These are phyloP conservation scores for Gymnopus androsaceus DNA, from an alignment of 1,284 basidiomycete species.

Conservation along the genomic window DNA sequence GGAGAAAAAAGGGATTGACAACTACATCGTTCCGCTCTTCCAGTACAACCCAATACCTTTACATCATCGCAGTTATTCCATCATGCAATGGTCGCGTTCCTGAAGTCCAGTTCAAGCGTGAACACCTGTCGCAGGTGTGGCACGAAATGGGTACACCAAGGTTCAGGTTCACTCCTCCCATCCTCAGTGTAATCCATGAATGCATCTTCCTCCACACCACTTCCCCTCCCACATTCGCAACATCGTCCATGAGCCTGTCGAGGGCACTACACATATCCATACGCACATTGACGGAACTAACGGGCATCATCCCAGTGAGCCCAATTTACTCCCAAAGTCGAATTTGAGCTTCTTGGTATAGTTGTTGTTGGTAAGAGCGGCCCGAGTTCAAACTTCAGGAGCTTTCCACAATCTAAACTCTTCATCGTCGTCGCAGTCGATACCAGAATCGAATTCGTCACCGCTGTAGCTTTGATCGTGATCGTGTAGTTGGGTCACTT, in stretches of 20 bases:
- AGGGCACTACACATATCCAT: slow-evolving; percentile 77
- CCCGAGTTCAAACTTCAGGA: no score
- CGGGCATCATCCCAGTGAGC: slow-evolving; percentile 23
- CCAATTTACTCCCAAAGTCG: slow-evolving; percentile 51
- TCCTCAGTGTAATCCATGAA: slow-evolving; percentile 19
- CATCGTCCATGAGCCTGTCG: slow-evolving; percentile 77
- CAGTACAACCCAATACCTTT: no score
- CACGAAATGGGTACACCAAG: no score
- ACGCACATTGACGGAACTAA: slow-evolving; percentile 50
- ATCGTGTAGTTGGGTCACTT: not conserved
- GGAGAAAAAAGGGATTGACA: no score
- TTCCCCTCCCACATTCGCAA: slow-evolving; percentile 48
- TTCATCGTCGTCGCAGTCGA: slow-evolving; percentile 16
- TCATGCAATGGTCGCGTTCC: no score
- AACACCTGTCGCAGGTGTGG: no score
- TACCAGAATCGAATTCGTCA: not conserved
- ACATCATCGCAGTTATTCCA: no score
- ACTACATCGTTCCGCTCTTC: no score
- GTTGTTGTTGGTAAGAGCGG: slow-evolving; percentile 9
- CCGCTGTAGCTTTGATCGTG: slow-evolving; percentile 9
- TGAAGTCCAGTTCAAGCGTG: no score
- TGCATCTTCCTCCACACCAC: slow-evolving; percentile 35
- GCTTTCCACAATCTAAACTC: slow-evolving; percentile 36
- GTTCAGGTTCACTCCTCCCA: slow-evolving; percentile 9
- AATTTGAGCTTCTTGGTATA: slow-evolving; percentile 34